Evolutionary conservation across 495 filamentous ascomycete genomes (phyloP), one percentile per base, ranked within the genome.

Genomic region (Baudoinia panamericana): DNA sequence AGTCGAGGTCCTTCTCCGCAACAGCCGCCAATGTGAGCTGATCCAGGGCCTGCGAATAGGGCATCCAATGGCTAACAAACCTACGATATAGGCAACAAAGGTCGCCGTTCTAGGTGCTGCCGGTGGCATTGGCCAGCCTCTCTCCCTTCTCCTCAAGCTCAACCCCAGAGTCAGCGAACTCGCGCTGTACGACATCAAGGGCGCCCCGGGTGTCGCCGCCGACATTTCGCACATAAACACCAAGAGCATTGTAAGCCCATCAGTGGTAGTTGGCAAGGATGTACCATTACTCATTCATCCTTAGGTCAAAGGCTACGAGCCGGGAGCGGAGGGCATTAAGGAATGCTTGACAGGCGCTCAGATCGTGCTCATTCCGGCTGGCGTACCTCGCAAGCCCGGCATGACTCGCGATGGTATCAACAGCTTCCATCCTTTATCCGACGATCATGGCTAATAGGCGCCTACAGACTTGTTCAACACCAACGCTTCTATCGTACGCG

Each of bases 381-480:
- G 90, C 51, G 92, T 97, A 72, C 90, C 90, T 55, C 87, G 90
- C 92, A 63, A 56, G 71, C 90, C 90, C 44, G 92, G 92, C 56
- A 97, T 97, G 90, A 94, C 80, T 61, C 85, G 90, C 69, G 92
- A 97, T 56, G n/a, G n/a, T n/a, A n/a, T n/a, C n/a, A n/a, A n/a
- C n/a, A n/a, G n/a, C n/a, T n/a, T n/a, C n/a, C n/a, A n/a, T n/a
- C n/a, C n/a, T n/a, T n/a, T n/a, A n/a, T n/a, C n/a, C n/a, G n/a
- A n/a, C n/a, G n/a, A n/a, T n/a, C n/a, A n/a, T n/a, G n/a, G n/a
- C n/a, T n/a, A n/a, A n/a, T n/a, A n/a, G n/a, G n/a, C n/a, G n/a
- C n/a, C n/a, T n/a, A n/a, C n/a, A n/a, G 87, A 95, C 54, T 84
- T 97, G 41, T 97, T 97, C 80, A 93, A 56, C 45, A 56, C 53